Evolutionary conservation across 1,284 basidiomycete genomes (phyloP).

Genomic region (Anthracocystis walkeri): DNA sequence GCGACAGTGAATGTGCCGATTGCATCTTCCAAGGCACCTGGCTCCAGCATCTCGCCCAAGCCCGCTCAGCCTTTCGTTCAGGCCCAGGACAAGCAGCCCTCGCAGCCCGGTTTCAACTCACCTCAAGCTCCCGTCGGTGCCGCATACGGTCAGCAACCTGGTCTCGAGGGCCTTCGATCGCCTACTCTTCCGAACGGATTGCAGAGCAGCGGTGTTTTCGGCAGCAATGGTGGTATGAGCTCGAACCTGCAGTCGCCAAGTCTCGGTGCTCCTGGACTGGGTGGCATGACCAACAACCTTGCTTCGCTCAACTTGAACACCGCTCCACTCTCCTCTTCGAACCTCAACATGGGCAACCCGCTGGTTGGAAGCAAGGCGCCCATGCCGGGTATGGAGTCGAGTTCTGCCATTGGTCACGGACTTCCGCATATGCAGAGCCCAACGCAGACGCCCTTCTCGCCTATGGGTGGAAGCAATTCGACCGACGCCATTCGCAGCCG

Average conservation of each 20-base stretch:
- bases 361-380: constrained; percentile 32
- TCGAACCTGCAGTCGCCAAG: constrained; percentile 45
- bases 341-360: constrained; percentile 18
- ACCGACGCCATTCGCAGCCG: constrained; percentile 43
- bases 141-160: constrained; percentile 36
- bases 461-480: constrained; percentile 31
- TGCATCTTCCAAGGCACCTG: constrained; percentile 24
- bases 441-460: constrained; percentile 48
- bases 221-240: constrained; percentile 35
- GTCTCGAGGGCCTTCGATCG: constrained; percentile 49
- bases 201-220: constrained; percentile 25
- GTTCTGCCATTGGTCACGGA: constrained; percentile 14
- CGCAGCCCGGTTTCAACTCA: constrained; percentile 9
- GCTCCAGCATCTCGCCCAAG: constrained; percentile 38
- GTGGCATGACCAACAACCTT: constrained; percentile 47
- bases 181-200: constrained; percentile 52
- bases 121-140: constrained; percentile 24
- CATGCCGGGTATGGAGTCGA: constrained; percentile 29
- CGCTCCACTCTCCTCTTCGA: constrained; percentile 23
- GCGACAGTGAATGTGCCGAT: constrained; percentile 16
- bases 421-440: constrained; percentile 39
- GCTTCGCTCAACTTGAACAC: constrained; percentile 56
- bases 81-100: constrained; percentile 32
- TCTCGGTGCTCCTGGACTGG: constrained; percentile 36
- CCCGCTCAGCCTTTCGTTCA: constrained; percentile 28